Evolutionary conservation across 1,284 basidiomycete species (phyloP).

Genomic region (Meripilus lineatus): DNA sequence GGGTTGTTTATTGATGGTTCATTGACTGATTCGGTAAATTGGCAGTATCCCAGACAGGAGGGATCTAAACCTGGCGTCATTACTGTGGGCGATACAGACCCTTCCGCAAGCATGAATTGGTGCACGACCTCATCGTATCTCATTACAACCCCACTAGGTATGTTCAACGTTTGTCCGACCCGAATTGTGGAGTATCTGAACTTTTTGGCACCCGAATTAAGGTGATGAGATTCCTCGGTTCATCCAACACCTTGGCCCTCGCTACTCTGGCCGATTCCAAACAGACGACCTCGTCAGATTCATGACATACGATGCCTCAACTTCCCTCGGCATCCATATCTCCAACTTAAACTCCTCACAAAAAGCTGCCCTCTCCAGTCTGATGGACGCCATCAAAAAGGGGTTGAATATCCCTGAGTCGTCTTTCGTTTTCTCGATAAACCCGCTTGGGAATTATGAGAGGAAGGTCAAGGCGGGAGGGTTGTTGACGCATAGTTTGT

Average conservation of each 20-base stretch:
- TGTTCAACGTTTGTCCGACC: no score
- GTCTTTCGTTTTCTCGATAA: conserved; percentile 48
- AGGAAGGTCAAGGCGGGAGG: background rate
- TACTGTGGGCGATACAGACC: conserved; percentile 46
- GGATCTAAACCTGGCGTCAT: conserved; percentile 36
- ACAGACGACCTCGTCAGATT: conserved; percentile 55
- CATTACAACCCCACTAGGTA: conserved; percentile 57
- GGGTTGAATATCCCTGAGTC: conserved; percentile 44
- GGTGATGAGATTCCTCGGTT: conserved; percentile 65
- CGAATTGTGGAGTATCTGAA: background rate
- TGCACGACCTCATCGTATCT: conserved; percentile 65
- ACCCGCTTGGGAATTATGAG: conserved; percentile 23
- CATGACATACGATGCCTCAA: conserved; percentile 74
- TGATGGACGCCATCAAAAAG: conserved; percentile 51
- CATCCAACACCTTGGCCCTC: conserved; percentile 72
- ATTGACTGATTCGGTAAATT: conserved; percentile 54
- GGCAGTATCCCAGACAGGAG: conserved; percentile 55
- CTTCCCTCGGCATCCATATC: conserved; percentile 70
- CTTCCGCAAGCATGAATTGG: conserved; percentile 51
- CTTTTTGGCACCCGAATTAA: no score
- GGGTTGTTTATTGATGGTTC: conserved; percentile 71
- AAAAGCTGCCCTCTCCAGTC: conserved; percentile 23
- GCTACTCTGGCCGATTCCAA: conserved; percentile 72
- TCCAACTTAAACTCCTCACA: conserved; percentile 18
- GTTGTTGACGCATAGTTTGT: background rate